Evolutionary conservation across 768 basidiomycete genomes (phyloP), one percentile per base, ranked within the genome.

Genomic region (Boletus sp.): DNA sequence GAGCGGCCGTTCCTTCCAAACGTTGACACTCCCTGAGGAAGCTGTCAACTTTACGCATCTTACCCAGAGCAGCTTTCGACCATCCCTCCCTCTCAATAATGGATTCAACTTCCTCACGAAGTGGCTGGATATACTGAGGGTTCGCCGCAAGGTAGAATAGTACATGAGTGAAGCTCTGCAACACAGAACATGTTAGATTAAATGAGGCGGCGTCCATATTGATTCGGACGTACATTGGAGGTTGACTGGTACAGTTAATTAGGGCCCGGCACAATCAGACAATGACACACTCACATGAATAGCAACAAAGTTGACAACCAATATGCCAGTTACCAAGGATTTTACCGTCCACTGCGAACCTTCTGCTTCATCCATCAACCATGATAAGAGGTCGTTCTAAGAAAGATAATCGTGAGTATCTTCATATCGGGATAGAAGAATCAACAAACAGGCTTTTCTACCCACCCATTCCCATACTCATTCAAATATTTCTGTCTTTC

Each of bases 21-120:
- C 76, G 69, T 45, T 72, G 66, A 3, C 67, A 64, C 47, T 77
- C 77, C 52, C 67, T 73, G 44, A 78, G 39, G 51, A 79, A 77
- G 52, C 76, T 78, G 47, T 78, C 77, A 5, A 77, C 47, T 56
- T 71, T 73, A 54, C 59, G 67, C 65, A 75, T 66, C 42, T 70
- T 69, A 15, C 35, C 55, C 33, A 76, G 45, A 1, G 64, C 59
- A 1, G 37, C 55, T 50, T 70, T 71, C 2, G 59, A 60, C 66
- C 70, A 75, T 32, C 63, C 73, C 0, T 73, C 67, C 6, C 63
- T 46, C 5, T 32, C 33, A n/a, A 74, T 32, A 20, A 70, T 62
- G 0, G 46, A 47, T 35, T 76, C 75, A 35, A 75, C 62, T 54
- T 80, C 79, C 46, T 74, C 67, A 0, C 77, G 71, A 10, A 80